A percentile compares a stretch with the other conserved stretches of the same genome.
Evolutionary conservation across 2,329 filamentous ascomycete species (phyloP).

Genomic region (Colletotrichum brevisporum): DNA sequence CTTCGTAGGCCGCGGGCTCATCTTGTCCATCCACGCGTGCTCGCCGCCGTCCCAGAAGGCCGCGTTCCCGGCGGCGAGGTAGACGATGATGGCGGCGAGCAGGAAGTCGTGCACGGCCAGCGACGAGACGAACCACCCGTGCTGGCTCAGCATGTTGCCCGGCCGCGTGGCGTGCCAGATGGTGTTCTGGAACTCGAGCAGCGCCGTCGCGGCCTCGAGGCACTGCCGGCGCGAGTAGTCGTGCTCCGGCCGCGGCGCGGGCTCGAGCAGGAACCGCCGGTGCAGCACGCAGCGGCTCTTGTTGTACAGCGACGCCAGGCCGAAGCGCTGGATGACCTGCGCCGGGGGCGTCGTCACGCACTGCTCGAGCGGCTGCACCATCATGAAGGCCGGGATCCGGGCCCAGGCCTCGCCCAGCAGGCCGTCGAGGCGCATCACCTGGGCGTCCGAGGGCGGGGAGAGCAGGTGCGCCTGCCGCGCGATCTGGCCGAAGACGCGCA

Average conservation of each 20-base stretch:
- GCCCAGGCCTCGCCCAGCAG: constrained; percentile 61
- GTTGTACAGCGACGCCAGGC: constrained; percentile 65
- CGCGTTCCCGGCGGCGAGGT: constrained; percentile 63
- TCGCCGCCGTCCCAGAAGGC: constrained; percentile 54
- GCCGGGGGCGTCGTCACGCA: constrained; percentile 63
- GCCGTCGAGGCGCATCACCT: constrained; percentile 64
- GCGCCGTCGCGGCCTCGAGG: constrained; percentile 62
- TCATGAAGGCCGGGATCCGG: constrained; percentile 63
- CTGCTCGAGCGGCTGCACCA: constrained; percentile 62
- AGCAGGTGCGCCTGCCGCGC: constrained; percentile 65
- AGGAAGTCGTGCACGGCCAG: constrained; percentile 73
- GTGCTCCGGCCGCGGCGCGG: constrained; percentile 58
- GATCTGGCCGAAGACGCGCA: constrained; percentile 64
- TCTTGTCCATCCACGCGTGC: constrained; percentile 52
- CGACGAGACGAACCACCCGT: constrained; percentile 71
- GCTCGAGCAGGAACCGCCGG: constrained; percentile 65
- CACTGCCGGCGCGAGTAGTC: constrained; percentile 67
- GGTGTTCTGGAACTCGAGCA: constrained; percentile 63
- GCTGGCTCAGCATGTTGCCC: constrained; percentile 65
- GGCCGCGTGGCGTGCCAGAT: constrained; percentile 66
- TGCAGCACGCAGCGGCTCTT: constrained; percentile 71
- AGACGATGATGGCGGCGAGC: constrained; percentile 73
- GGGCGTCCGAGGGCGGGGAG: constrained; percentile 60
- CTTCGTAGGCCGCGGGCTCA: constrained; percentile 51
- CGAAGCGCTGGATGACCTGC: constrained; percentile 67